Conservation (phyloP, 75 land plant genomes). For the Sequoia sempervirens region DNA sequence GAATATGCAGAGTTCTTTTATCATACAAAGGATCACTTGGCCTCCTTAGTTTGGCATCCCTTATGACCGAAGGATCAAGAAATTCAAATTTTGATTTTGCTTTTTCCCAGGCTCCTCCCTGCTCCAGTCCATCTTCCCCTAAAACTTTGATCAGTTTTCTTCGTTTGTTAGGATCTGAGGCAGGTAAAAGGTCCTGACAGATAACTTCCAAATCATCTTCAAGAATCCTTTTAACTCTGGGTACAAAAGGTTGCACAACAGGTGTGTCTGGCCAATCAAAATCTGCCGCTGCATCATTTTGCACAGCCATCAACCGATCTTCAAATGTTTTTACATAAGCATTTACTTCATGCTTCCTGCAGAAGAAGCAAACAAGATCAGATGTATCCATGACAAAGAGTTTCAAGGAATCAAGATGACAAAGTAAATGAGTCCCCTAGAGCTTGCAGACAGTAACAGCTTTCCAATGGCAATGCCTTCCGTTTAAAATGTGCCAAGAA, state of each 20-base stretch:
- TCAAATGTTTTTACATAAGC: neutral
- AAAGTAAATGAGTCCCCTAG: neutral
- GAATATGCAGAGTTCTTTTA: conserved; percentile 77
- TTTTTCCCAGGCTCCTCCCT: conserved; percentile 40
- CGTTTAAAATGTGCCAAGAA: neutral
- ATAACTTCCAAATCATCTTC: conserved; percentile 28
- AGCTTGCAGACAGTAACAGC: neutral
- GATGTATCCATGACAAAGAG: neutral
- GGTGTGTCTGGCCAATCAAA: conserved; percentile 49
- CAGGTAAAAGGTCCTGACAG: conserved; percentile 8
- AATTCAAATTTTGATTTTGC: conserved; percentile 74
- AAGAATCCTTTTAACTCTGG: conserved; percentile 63
- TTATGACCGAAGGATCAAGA: conserved; percentile 62
- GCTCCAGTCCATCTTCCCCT: conserved; percentile 21
- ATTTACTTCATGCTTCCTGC: neutral
- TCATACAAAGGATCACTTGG: conserved; percentile 76
- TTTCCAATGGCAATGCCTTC: neutral
- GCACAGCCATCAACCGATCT: neutral
- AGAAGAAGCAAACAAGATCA: neutral
- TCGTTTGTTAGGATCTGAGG: conserved; percentile 41
- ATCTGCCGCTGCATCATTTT: conserved; percentile 20
- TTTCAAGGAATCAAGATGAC: neutral
- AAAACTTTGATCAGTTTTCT: conserved; percentile 41
- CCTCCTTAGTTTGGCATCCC: conserved; percentile 68
- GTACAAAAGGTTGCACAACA: conserved; percentile 36